These are phyloP conservation scores for Lasiosphaeria miniovina DNA, from an alignment of 495 filamentous ascomycete species.

Conservation along the genomic window DNA sequence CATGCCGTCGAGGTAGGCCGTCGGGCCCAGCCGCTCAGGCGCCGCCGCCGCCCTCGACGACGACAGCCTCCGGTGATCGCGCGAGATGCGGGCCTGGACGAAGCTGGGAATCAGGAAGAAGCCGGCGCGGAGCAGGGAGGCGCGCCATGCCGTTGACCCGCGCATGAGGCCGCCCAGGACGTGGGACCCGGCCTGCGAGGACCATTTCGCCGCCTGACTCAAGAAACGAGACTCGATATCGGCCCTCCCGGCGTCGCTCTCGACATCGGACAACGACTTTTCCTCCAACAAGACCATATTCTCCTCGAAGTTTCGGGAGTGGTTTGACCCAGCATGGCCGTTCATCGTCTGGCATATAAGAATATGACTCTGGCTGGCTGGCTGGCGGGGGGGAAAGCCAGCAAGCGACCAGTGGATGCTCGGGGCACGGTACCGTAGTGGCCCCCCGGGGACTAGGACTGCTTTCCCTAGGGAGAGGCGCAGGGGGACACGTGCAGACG, in stretches of 20 bases:
- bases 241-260: conserved; percentile 27
- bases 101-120: conserved; percentile 42
- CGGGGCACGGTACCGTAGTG: no score
- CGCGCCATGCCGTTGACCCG: conserved; percentile 1
- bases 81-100: conserved; percentile 27
- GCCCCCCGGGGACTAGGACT: no score
- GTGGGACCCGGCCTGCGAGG: not conserved
- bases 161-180: not conserved
- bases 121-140: conserved; percentile 22
- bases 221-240: conserved; percentile 26
- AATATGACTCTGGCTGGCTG: not conserved
- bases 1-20: conserved; percentile 57
- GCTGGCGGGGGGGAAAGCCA: no score
- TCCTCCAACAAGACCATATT: conserved; percentile 31
- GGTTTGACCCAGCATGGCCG: conserved; percentile 22
- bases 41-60: not conserved
- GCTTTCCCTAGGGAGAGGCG: no score
- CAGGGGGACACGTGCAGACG: no score
- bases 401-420: no score
- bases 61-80: not conserved
- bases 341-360: conserved; percentile 28
- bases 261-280: conserved; percentile 28
- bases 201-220: not conserved
- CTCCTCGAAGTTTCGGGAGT: conserved; percentile 33
- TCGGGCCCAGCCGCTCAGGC: conserved; percentile 31